Conservation (phyloP, 805 yeast species). For the Maudiozyma barnettii region DNA sequence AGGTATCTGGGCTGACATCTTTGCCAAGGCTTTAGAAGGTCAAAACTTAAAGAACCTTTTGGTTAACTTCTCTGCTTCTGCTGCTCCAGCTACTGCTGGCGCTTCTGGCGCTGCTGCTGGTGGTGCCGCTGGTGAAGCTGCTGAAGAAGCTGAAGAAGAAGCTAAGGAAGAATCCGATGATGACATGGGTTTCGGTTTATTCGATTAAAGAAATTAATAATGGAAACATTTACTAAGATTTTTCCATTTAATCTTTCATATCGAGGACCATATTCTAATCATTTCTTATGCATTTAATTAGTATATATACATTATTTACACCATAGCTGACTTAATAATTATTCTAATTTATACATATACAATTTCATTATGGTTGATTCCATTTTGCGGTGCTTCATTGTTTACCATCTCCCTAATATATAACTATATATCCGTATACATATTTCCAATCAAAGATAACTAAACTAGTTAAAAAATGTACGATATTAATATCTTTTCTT, state of each 20-base stretch:
- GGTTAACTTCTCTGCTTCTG: constrained; percentile 46
- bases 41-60: constrained; percentile 64
- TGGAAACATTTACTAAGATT: background rate
- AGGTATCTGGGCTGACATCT: constrained; percentile 71
- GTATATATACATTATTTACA: background rate
- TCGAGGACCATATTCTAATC: constrained; percentile 1
- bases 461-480: background rate
- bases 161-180: constrained; percentile 63
- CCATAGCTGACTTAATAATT: background rate
- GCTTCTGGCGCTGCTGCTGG: constrained; percentile 36
- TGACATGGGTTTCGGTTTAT: constrained; percentile 88
- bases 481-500: background rate
- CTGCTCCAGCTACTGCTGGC: constrained; percentile 32
- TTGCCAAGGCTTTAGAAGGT: constrained; percentile 74
- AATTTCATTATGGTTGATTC: background rate
- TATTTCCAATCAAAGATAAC: background rate
- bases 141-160: constrained; percentile 49
- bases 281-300: background rate
- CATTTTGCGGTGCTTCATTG: too few species aligned
- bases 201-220: constrained; percentile 44
- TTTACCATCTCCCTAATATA: too few species aligned
- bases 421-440: background rate
- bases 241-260: background rate
- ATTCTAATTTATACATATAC: background rate
- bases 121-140: constrained; percentile 41